Evolutionary conservation across 352 stramenopile genomes (phyloP).

Genomic region (Phytophthora podocarpi): DNA sequence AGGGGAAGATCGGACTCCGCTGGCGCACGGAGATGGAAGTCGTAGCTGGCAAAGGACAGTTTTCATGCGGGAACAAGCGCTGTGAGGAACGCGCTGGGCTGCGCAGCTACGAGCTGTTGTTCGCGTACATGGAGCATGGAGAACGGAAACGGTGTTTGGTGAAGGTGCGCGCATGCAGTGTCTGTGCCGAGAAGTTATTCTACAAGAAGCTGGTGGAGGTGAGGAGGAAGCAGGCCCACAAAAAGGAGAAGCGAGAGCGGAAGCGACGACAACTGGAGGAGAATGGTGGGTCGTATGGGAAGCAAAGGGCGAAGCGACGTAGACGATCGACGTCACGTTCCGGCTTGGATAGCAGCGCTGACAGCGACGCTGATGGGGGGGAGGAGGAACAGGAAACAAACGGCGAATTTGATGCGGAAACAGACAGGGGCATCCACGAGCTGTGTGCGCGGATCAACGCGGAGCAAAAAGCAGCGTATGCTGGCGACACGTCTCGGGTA

Average conservation of each 20-base stretch:
- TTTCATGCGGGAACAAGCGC: constrained; percentile 76
- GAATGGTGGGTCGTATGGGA: not conserved
- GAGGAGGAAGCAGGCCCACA: constrained; percentile 14
- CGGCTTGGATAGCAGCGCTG: not conserved
- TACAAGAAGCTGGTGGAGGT: constrained; percentile 56
- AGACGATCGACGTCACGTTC: constrained; percentile 2
- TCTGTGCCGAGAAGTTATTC: constrained; percentile 76
- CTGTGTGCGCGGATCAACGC: constrained; percentile 46
- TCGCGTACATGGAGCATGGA: constrained; percentile 73
- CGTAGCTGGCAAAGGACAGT: constrained; percentile 78
- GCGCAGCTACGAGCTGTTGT: constrained; percentile 83
- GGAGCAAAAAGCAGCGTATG: constrained; percentile 24
- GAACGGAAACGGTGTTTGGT: constrained; percentile 75
- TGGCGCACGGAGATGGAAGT: constrained; percentile 86
- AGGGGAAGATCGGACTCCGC: constrained; percentile 72
- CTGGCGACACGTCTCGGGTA: not conserved
- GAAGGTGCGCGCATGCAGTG: constrained; percentile 72
- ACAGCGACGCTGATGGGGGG: not conserved
- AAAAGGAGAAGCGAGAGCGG: constrained; percentile 12
- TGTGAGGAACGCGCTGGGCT: constrained; percentile 54
- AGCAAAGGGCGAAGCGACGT: constrained; percentile 16
- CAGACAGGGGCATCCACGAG: constrained; percentile 27
- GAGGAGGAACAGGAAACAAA: not conserved
- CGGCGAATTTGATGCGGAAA: not conserved
- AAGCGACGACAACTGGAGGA: constrained; percentile 20